Conservation (phyloP, 306 rosid genomes). For the Hylodesmum podocarpum region DNA sequence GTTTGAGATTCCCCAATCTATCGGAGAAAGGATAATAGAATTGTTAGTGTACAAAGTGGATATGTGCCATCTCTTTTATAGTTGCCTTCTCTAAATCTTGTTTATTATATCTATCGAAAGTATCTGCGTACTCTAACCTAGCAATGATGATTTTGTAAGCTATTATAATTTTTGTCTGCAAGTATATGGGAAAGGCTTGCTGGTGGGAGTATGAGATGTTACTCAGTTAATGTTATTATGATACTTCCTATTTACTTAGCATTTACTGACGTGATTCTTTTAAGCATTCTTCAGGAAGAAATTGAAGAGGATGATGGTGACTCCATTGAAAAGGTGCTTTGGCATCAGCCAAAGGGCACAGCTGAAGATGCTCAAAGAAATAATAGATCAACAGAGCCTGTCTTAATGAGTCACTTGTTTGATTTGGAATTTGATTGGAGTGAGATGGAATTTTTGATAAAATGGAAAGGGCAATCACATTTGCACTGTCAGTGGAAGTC, state of each 20-base stretch:
- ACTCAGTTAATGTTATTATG: neutral
- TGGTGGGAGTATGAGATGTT: slow-evolving; percentile 4
- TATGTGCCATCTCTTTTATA: neutral
- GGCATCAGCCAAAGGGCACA: slow-evolving; percentile 97
- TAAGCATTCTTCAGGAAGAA: slow-evolving; percentile 69
- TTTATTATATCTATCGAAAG: slow-evolving; percentile 4
- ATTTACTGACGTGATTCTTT: slow-evolving; percentile 21
- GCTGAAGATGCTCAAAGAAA: slow-evolving; percentile 83
- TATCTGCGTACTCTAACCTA: neutral
- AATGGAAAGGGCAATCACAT: slow-evolving; percentile 99
- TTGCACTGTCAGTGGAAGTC: slow-evolving; percentile 98
- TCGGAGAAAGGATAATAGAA: neutral
- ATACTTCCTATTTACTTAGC: slow-evolving; percentile 2
- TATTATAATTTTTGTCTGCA: slow-evolving; percentile 1
- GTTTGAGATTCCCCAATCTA: neutral
- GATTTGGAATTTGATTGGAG: slow-evolving; percentile 86
- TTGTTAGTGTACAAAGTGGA: slow-evolving; percentile 18
- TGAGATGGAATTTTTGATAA: slow-evolving; percentile 82
- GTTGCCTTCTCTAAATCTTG: slow-evolving; percentile 1
- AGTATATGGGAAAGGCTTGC: slow-evolving; percentile 14
- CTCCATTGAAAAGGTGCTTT: slow-evolving; percentile 91
- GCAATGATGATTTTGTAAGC: neutral
- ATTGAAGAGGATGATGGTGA: slow-evolving; percentile 95
- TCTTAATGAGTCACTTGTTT: slow-evolving; percentile 76
- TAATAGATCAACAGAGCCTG: slow-evolving; percentile 75